Evolutionary conservation across 805 yeast genomes (phyloP).

Genomic region (Saturnispora quitensis): DNA sequence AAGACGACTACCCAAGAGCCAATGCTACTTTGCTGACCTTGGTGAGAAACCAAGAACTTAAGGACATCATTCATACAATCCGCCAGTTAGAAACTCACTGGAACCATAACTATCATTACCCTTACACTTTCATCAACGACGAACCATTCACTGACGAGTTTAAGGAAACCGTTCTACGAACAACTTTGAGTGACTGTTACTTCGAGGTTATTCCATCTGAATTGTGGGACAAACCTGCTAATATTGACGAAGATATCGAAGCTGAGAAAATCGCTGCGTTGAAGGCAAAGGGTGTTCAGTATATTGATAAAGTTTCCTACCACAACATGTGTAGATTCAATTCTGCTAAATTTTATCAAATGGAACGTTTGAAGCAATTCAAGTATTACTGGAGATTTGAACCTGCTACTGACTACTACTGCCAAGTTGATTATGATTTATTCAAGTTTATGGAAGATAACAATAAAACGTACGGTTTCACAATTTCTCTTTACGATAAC

Average conservation of each 20-base stretch:
- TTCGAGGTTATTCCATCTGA: slow-evolving; percentile 46
- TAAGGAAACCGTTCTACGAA: slow-evolving; percentile 39
- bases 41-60: slow-evolving; percentile 64
- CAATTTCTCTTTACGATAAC: slow-evolving; percentile 60
- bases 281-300: slow-evolving; percentile 39
- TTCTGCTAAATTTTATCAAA: slow-evolving; percentile 54
- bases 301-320: slow-evolving; percentile 54
- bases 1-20: slow-evolving; percentile 34
- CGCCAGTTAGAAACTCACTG: slow-evolving; percentile 57
- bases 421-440: slow-evolving; percentile 66
- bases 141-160: slow-evolving; percentile 74
- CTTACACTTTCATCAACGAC: slow-evolving; percentile 90
- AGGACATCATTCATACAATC: slow-evolving; percentile 46
- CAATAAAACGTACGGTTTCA: slow-evolving; percentile 66
- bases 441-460: slow-evolving; percentile 67
- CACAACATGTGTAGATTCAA: slow-evolving; percentile 84
- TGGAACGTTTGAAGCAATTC: slow-evolving; percentile 51
- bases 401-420: slow-evolving; percentile 61
- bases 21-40: slow-evolving; percentile 71
- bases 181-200: slow-evolving; percentile 35
- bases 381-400: slow-evolving; percentile 78
- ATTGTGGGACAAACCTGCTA: slow-evolving; percentile 41
- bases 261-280: slow-evolving; percentile 31
- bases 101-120: slow-evolving; percentile 72
- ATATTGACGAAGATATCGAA: slow-evolving; percentile 34